phyloP scores from a whole-genome alignment of 108 stramenopile genomes.

The Aurantiochytrium sp. region DNA sequence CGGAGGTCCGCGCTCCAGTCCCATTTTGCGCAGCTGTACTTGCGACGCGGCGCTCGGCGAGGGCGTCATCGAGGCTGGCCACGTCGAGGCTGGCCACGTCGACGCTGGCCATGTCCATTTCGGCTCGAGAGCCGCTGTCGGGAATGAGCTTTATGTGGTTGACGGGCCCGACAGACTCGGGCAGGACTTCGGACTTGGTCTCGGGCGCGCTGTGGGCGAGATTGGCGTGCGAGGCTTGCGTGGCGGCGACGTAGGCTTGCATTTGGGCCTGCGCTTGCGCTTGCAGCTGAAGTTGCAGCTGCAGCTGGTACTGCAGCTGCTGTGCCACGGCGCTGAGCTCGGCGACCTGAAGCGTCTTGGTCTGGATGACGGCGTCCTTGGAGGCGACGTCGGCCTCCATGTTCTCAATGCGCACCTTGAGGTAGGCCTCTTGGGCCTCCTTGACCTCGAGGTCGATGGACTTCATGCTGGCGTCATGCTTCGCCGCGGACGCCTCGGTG shows the following conservation, averaged over 20 bases:
- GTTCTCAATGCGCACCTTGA: constrained; percentile 17
- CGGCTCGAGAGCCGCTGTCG: too few relatives aligned
- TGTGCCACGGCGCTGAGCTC: neutral
- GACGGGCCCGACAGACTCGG: neutral
- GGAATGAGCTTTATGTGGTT: too few relatives aligned
- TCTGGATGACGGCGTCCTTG: neutral
- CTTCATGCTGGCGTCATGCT: neutral
- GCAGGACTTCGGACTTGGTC: neutral
- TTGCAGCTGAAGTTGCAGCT: neutral
- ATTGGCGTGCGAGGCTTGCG: neutral
- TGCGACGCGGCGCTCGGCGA: too few relatives aligned
- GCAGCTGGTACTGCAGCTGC: neutral
- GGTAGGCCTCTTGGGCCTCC: constrained; percentile 4
- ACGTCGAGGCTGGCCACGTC: too few relatives aligned
- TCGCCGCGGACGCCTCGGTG: neutral
- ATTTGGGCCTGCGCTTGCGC: neutral
- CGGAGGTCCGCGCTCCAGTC: too few relatives aligned
- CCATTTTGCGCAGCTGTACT: too few relatives aligned
- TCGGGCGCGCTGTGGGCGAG: neutral
- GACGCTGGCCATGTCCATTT: too few relatives aligned
- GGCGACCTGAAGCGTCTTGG: neutral
- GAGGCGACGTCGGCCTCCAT: neutral
- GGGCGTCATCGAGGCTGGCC: too few relatives aligned
- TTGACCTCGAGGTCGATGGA: neutral
- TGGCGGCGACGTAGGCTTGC: neutral